A percentile compares a stretch with the other conserved stretches of the same genome.
Conservation (phyloP, 2,329 filamentous ascomycete species). For the Sarocladium strictum region DNA sequence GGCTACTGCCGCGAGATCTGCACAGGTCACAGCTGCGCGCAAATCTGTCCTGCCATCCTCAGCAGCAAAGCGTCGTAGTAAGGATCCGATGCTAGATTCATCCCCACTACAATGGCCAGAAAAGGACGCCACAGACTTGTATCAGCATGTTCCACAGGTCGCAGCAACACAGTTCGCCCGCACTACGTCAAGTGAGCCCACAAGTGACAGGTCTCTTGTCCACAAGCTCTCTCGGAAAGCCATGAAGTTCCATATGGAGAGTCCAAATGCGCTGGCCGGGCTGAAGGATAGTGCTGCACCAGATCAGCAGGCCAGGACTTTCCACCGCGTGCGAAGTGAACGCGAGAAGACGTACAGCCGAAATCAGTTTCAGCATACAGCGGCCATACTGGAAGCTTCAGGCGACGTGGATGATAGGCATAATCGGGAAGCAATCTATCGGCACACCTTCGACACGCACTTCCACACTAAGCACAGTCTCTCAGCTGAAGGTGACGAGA, state of each 20-base stretch:
- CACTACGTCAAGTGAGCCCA: constrained; percentile 42
- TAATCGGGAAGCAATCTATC: constrained; percentile 11
- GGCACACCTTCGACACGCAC: constrained; percentile 15
- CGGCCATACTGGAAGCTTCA: constrained; percentile 27
- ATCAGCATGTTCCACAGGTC: constrained; percentile 47
- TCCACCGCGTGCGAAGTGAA: constrained; percentile 32
- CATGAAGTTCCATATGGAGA: constrained; percentile 34
- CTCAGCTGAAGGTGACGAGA: background rate
- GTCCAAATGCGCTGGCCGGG: constrained; percentile 17
- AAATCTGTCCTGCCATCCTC: background rate
- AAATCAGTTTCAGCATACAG: constrained; percentile 37
- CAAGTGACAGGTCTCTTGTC: background rate
- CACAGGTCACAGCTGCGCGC: background rate
- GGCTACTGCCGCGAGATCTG: constrained; percentile 8
- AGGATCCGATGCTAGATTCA: background rate
- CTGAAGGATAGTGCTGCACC: constrained; percentile 20
- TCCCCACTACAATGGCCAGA: constrained; percentile 10
- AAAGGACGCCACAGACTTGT: constrained; percentile 18
- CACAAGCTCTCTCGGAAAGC: constrained; percentile 39
- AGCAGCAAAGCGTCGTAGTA: background rate
- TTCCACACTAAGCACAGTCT: background rate
- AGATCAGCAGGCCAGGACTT: constrained; percentile 27
- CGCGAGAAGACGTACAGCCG: constrained; percentile 32
- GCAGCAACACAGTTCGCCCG: constrained; percentile 49
- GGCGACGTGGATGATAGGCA: constrained; percentile 24